These are phyloP conservation scores for Cryphonectria radicalis DNA, from an alignment of 2,329 filamentous ascomycete species.

Conservation along the genomic window DNA sequence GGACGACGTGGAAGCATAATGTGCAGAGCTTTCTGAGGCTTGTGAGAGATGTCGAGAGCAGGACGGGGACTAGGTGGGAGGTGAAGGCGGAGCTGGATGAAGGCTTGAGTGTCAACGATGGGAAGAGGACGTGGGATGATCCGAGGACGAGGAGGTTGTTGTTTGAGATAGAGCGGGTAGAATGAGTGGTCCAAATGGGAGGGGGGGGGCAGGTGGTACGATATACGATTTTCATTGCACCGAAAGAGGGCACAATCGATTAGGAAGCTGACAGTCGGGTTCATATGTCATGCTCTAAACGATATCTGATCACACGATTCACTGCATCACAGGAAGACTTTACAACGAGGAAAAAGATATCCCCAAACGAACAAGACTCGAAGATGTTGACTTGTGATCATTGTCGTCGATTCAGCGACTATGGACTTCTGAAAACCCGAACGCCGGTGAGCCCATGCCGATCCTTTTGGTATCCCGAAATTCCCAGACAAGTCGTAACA, in stretches of 20 bases:
- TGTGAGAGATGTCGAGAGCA: constrained; percentile 26
- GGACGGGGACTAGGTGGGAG: constrained; percentile 34
- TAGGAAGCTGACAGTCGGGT: no score
- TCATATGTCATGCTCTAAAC: no score
- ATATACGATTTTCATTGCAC: neutral
- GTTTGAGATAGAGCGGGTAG: constrained; percentile 30
- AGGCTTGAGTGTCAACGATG: constrained; percentile 33
- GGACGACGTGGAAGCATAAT: constrained; percentile 40
- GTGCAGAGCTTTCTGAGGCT: constrained; percentile 35
- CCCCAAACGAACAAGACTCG: no score
- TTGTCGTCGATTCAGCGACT: constrained; percentile 29
- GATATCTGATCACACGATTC: neutral
- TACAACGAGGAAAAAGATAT: neutral
- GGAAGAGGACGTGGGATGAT: constrained; percentile 35
- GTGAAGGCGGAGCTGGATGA: constrained; percentile 32
- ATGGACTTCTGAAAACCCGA: constrained; percentile 26
- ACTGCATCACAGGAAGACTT: neutral
- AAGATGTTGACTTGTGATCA: constrained; percentile 19
- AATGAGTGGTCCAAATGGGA: neutral
- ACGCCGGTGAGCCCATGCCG: constrained; percentile 25
- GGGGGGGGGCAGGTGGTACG: neutral
- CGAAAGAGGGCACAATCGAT: no score
- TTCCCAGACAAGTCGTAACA: neutral
- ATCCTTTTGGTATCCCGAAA: constrained; percentile 18
- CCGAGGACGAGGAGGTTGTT: constrained; percentile 31